Base-by-base conservation (phyloP, 108 stramenopile genomes). In the Fragilaria radians region DNA sequence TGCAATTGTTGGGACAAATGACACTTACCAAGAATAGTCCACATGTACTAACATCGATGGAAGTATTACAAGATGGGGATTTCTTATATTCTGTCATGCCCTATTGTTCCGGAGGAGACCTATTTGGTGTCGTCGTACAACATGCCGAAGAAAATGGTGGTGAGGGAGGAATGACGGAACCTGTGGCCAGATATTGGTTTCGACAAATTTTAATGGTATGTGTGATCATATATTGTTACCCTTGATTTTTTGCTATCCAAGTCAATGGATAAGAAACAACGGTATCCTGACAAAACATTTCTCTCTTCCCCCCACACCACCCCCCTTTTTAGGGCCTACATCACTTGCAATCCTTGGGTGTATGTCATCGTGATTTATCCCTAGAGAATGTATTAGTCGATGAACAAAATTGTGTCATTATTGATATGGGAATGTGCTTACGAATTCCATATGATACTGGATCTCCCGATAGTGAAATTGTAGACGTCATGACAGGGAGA, bases 381-480 rank as follows among this genome's bases (percentile, higher is more conserved):
- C 63, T 95, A 31, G 94, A 95, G 71, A 92, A 94, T 74, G 71
- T 96, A 28, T 72, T 96, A 49, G 87, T 93, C 4, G 79, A 87
- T 54, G 67, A 61, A 18, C 73, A 84, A 25, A 72, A 82, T 46
- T 89, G 86, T 67, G 57, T 92, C 47, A 81, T 96, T 4, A 96
- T 96, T 62, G 95, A 96, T 62, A 90, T 96, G 88, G 95, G 95
- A 30, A 94, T 96, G 96, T 95, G 93, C 66, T 62, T 97, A 52
- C 80, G 90, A 46, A 82, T 91, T 1, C 94, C 93, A 4, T 93
- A 93, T 77, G 71, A 70, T n/a, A 76, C 83, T 59, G 75, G 72
- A 33, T 21, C 17, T 27, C 61, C 64, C 33, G 45, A 53, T 3
- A 72, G 69, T 45, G 50, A 33, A 18, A 58, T 79, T 22, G 74